phyloP scores from a whole-genome alignment of 495 filamentous ascomycete genomes.

The Penicillium dipodomyicola region DNA sequence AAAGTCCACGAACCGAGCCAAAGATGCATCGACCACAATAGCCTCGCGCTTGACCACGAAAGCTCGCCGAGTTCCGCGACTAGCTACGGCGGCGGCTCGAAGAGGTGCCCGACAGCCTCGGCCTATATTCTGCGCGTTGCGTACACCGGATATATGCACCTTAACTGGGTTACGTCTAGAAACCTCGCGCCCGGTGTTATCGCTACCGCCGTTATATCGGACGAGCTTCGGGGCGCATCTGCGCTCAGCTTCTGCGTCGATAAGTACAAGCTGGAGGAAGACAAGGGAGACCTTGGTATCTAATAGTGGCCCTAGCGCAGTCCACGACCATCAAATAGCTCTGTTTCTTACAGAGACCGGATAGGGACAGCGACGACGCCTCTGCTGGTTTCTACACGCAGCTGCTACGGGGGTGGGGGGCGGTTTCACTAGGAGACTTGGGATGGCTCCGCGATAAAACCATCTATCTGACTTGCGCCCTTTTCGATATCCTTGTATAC shows the following conservation, averaged over 20 bases:
- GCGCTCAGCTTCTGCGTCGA: conserved; percentile 22
- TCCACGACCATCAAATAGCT: conserved; percentile 17
- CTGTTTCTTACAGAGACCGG: conserved; percentile 18
- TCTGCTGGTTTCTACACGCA: conserved; percentile 16
- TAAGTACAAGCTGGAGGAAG: conserved; percentile 3
- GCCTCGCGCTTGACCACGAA: too few relatives aligned
- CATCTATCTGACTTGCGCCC: too few relatives aligned
- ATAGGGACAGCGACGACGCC: conserved; percentile 14
- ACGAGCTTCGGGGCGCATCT: conserved; percentile 17
- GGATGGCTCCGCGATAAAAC: too few relatives aligned
- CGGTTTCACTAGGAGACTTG: conserved; percentile 7
- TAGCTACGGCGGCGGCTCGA: too few relatives aligned
- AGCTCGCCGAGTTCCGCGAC: too few relatives aligned
- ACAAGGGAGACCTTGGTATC: conserved; percentile 8
- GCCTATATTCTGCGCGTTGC: conserved; percentile 14
- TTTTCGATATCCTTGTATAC: too few relatives aligned
- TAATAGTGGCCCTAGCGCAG: conserved; percentile 10
- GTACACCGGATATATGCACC: conserved; percentile 11
- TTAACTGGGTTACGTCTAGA: conserved; percentile 20
- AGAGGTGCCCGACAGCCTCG: conserved; percentile 14
- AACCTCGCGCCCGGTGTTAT: conserved; percentile 11
- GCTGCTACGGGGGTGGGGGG: background rate
- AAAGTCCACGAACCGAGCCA: too few relatives aligned
- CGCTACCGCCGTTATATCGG: conserved; percentile 15
- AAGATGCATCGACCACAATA: too few relatives aligned